These are phyloP conservation scores for Sarocladium brachiariae DNA, from an alignment of 2,329 filamentous ascomycete genomes.

Conservation along the genomic window DNA sequence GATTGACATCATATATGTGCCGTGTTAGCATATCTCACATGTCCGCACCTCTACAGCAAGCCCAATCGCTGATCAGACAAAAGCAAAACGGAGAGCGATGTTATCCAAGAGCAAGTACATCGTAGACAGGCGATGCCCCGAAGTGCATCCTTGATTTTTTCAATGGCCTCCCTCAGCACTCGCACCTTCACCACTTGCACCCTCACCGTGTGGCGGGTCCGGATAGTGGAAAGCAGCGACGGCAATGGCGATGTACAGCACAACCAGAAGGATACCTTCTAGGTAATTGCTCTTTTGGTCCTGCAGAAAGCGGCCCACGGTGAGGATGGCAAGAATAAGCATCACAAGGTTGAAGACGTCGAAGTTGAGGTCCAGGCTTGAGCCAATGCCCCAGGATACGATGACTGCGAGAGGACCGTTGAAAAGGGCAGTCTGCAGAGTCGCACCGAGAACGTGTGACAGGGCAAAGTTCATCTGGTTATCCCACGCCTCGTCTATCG, in stretches of 20 bases:
- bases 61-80: too few species aligned
- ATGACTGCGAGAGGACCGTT: conserved; percentile 80
- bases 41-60: too few species aligned
- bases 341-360: conserved; percentile 80
- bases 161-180: conserved; percentile 11
- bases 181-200: background rate
- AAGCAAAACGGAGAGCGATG: too few species aligned
- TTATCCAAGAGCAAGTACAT: too few species aligned
- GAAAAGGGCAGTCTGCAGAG: conserved; percentile 82
- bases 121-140: too few species aligned
- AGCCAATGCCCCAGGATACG: conserved; percentile 70
- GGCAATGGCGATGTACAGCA: conserved; percentile 55
- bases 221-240: conserved; percentile 53
- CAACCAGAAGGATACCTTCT: conserved; percentile 74
- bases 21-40: too few species aligned
- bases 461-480: conserved; percentile 80
- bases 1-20: too few species aligned
- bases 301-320: conserved; percentile 79
- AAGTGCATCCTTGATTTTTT: background rate
- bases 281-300: conserved; percentile 89
- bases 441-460: conserved; percentile 78
- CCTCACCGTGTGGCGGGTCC: conserved; percentile 24
- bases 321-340: conserved; percentile 75
- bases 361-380: conserved; percentile 73
- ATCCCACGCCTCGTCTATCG: conserved; percentile 78